Conservation (phyloP, 2,329 filamentous ascomycete genomes). For the Fusarium torreyae region DNA sequence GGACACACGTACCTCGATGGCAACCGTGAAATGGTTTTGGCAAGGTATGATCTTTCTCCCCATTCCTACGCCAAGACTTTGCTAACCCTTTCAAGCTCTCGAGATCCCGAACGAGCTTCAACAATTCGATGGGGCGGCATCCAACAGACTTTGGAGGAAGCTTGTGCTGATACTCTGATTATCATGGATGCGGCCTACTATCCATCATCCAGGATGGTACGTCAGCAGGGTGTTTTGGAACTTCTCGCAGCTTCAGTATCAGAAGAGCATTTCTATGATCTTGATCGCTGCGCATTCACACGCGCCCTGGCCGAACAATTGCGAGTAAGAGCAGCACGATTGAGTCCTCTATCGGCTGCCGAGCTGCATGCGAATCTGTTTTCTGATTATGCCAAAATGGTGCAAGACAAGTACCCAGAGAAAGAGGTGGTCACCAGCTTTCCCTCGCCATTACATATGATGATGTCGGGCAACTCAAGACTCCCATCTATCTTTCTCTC, state of each 20-base stretch:
- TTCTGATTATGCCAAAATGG: conserved; percentile 66
- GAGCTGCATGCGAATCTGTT: conserved; percentile 70
- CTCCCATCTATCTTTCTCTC: conserved; percentile 71
- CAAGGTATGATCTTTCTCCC: conserved; percentile 61
- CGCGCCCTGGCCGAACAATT: conserved; percentile 66
- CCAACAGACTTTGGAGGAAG: conserved; percentile 70
- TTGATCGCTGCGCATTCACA: conserved; percentile 69
- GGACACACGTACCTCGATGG: conserved; percentile 69
- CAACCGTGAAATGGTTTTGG: conserved; percentile 70
- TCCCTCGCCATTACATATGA: conserved; percentile 69
- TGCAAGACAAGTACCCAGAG: conserved; percentile 65
- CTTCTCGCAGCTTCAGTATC: conserved; percentile 69
- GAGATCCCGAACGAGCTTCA: conserved; percentile 60
- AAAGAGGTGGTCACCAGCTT: conserved; percentile 64
- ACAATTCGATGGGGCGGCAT: conserved; percentile 70
- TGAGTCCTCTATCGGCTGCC: conserved; percentile 64
- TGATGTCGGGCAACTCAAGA: conserved; percentile 67
- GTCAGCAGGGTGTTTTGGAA: conserved; percentile 69
- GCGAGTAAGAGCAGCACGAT: conserved; percentile 62
- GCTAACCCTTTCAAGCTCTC: conserved; percentile 60
- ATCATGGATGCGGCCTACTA: conserved; percentile 73
- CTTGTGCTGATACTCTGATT: conserved; percentile 69
- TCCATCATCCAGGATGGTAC: conserved; percentile 66
- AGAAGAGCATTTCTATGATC: conserved; percentile 64
- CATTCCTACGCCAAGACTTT: background rate